Evolutionary conservation across 257 asterid species (phyloP).

Genomic region (Ajuga chamaepitys): DNA sequence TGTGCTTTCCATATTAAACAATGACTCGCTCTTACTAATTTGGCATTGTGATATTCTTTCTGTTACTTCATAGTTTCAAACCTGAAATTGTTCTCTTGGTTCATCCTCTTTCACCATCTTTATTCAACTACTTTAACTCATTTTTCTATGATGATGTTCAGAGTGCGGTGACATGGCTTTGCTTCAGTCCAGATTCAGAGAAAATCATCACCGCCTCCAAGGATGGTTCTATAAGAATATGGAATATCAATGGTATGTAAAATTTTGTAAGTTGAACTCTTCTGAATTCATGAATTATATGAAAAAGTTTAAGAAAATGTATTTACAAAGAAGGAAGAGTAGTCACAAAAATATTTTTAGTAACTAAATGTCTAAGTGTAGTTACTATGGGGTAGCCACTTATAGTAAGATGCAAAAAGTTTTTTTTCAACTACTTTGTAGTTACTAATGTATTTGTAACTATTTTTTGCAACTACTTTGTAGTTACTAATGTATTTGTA

Average conservation of each 20-base stretch:
- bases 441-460: too few species aligned
- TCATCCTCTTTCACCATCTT: slow-evolving; percentile 5
- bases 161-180: slow-evolving; percentile 99
- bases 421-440: too few species aligned
- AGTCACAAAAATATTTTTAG: too few species aligned
- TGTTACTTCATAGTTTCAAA: slow-evolving; percentile 1
- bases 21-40: background rate
- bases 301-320: background rate
- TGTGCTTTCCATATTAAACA: background rate
- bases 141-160: slow-evolving; percentile 27
- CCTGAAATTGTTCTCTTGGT: slow-evolving; percentile 1
- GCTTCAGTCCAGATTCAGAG: slow-evolving; percentile 86
- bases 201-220: slow-evolving; percentile 88
- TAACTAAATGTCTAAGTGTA: too few species aligned
- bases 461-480: too few species aligned
- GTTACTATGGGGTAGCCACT: too few species aligned
- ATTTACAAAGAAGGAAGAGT: too few species aligned
- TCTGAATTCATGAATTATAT: background rate
- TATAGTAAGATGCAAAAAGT: too few species aligned
- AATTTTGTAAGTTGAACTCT: background rate
- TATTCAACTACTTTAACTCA: background rate
- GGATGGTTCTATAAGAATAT: slow-evolving; percentile 85
- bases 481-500: too few species aligned
- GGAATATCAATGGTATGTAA: slow-evolving; percentile 85
- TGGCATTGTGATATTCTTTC: background rate